Evolutionary conservation across 164 flowering plant genomes (phyloP).

Genomic region (Akebia trifoliata): DNA sequence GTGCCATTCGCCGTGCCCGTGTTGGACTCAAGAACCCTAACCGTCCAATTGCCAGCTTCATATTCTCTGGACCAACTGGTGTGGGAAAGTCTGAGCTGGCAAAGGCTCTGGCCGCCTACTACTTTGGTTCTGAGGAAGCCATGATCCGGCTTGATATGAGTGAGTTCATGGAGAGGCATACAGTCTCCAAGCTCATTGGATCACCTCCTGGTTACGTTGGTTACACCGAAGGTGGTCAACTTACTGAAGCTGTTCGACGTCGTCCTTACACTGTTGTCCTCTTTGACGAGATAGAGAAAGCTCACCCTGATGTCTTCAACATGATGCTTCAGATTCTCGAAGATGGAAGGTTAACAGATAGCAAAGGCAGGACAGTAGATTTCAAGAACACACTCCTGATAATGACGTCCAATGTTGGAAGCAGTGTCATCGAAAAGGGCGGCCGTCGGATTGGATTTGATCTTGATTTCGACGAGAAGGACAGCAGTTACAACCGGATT

Average conservation of each 20-base stretch:
- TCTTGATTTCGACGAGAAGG: slow-evolving; percentile 13
- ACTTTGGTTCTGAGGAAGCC: slow-evolving; percentile 31
- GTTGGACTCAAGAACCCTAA: slow-evolving; percentile 48
- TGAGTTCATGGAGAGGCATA: slow-evolving; percentile 29
- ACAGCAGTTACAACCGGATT: slow-evolving; percentile 17
- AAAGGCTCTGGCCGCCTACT: slow-evolving; percentile 25
- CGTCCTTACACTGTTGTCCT: slow-evolving; percentile 27
- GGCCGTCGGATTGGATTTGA: slow-evolving; percentile 20
- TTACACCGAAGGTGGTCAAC: slow-evolving; percentile 30
- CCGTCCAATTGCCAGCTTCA: slow-evolving; percentile 25
- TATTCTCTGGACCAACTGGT: slow-evolving; percentile 24
- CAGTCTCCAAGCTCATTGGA: slow-evolving; percentile 25
- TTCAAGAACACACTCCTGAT: slow-evolving; percentile 32
- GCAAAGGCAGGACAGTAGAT: slow-evolving; percentile 31
- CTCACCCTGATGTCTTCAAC: slow-evolving; percentile 31
- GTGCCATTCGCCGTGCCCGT: slow-evolving; percentile 95
- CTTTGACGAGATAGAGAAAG: slow-evolving; percentile 40
- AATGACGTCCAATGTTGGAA: slow-evolving; percentile 35
- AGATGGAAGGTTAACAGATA: slow-evolving; percentile 32
- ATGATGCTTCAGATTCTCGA: slow-evolving; percentile 36
- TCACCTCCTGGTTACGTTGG: slow-evolving; percentile 40
- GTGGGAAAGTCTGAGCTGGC: slow-evolving; percentile 43
- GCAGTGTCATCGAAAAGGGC: slow-evolving; percentile 18
- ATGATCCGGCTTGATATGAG: slow-evolving; percentile 45
- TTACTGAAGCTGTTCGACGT: slow-evolving; percentile 31